These are phyloP conservation scores for Salvia hispanica DNA, from an alignment of 257 asterid genomes.

Conservation along the genomic window DNA sequence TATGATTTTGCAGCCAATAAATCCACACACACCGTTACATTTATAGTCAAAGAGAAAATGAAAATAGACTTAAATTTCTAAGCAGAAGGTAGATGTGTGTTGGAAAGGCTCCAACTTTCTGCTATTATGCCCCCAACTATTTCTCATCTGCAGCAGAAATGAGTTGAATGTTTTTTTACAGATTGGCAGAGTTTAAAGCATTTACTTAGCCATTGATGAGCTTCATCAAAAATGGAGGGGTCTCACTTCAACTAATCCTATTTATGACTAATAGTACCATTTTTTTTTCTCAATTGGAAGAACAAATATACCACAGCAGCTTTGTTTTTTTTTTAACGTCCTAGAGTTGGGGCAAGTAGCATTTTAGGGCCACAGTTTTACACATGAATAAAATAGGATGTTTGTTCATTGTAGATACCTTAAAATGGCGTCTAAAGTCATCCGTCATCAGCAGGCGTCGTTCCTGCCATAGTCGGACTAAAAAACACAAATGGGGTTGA, in stretches of 20 bases:
- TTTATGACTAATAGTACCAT: slow-evolving; percentile 15
- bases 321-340: background rate
- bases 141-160: slow-evolving; percentile 15
- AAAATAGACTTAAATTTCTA: background rate
- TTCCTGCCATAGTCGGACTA: too few species aligned
- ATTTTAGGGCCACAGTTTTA: slow-evolving; percentile 24
- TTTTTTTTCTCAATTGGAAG: background rate
- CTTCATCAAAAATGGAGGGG: background rate
- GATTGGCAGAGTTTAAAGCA: background rate
- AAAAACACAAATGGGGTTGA: too few species aligned
- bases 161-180: background rate
- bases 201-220: slow-evolving; percentile 9
- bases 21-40: too few species aligned
- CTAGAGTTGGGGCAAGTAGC: background rate
- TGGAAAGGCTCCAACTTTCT: background rate
- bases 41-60: too few species aligned
- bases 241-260: slow-evolving; percentile 35
- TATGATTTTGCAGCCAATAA: too few species aligned
- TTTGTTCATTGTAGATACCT: background rate
- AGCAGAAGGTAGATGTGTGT: slow-evolving; percentile 26
- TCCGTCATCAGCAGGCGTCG: too few species aligned
- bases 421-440: background rate
- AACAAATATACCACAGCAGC: background rate
- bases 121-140: slow-evolving; percentile 7
- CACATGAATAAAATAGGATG: slow-evolving; percentile 13